Percentiles rank a stretch among this genome's conserved stretches.
Evolutionary conservation across 208 protist genomes (phyloP).

Genomic region (Leishmania arabica): DNA sequence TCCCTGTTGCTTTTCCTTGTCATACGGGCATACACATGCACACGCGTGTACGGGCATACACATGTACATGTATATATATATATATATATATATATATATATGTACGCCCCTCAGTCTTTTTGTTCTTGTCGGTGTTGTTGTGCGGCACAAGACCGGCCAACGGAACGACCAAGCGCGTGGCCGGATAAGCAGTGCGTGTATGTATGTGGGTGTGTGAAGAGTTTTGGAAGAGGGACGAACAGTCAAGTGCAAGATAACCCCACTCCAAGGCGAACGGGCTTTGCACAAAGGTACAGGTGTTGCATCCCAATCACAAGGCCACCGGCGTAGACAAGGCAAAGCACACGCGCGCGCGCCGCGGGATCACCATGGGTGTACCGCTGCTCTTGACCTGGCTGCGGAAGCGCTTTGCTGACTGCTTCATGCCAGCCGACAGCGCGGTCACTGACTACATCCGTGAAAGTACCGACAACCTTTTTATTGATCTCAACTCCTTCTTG

Average conservation of each 20-base stretch:
- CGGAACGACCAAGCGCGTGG: background rate
- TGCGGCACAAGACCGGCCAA: background rate
- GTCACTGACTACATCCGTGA: slow-evolving; percentile 19
- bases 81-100: background rate
- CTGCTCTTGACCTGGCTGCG: slow-evolving; percentile 86
- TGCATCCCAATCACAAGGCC: background rate
- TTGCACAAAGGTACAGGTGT: background rate
- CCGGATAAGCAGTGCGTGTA: background rate
- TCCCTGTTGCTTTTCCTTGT: too few species aligned
- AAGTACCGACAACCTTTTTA: slow-evolving; percentile 72
- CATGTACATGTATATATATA: too few species aligned
- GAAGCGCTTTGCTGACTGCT: slow-evolving; percentile 75
- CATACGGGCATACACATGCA: background rate
- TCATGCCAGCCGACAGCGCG: slow-evolving; percentile 59
- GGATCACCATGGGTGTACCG: slow-evolving; percentile 75
- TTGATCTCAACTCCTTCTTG: slow-evolving; percentile 86
- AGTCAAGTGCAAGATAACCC: background rate
- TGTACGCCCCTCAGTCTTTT: background rate
- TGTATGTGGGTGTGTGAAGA: background rate
- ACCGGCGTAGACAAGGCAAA: background rate
- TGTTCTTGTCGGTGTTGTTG: background rate
- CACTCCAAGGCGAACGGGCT: background rate
- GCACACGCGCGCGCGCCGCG: background rate
- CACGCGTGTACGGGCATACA: background rate
- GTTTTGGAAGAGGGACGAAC: too few species aligned